Conservation (phyloP, 441 rosid species). For the Isatis lusitanica region DNA sequence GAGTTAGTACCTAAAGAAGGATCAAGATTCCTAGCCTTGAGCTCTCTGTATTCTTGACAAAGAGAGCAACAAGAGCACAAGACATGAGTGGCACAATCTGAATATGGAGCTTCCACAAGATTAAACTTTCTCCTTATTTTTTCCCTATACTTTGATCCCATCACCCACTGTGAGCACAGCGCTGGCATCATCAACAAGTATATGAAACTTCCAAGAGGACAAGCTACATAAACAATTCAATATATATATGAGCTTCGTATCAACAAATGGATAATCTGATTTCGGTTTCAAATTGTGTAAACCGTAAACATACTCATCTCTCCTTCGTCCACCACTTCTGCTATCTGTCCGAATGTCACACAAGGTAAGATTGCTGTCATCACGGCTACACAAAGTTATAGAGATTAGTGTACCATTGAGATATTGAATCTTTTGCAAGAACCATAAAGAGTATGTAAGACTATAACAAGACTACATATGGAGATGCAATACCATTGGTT, state of each 20-base stretch:
- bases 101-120: conserved; percentile 49
- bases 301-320: conserved; percentile 33
- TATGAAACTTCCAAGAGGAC: conserved; percentile 39
- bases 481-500: conserved; percentile 34
- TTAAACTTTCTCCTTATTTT: conserved; percentile 45
- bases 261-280: background rate
- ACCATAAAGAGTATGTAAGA: background rate
- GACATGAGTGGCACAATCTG: conserved; percentile 42
- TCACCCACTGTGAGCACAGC: conserved; percentile 49
- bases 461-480: background rate
- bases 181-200: conserved; percentile 47
- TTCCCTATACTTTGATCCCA: conserved; percentile 50
- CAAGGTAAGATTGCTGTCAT: conserved; percentile 45
- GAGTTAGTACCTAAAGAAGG: conserved; percentile 41
- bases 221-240: conserved; percentile 34
- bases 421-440: background rate
- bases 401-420: background rate
- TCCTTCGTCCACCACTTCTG: conserved; percentile 49
- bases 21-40: conserved; percentile 44
- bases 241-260: background rate
- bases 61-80: conserved; percentile 46
- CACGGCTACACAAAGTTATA: conserved; percentile 36
- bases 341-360: conserved; percentile 51
- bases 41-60: conserved; percentile 54
- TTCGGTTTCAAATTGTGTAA: background rate